A percentile compares a stretch with the other conserved stretches of the same genome.
Conservation (phyloP, 176 grass and related monocot species). For the Bromus sterilis region DNA sequence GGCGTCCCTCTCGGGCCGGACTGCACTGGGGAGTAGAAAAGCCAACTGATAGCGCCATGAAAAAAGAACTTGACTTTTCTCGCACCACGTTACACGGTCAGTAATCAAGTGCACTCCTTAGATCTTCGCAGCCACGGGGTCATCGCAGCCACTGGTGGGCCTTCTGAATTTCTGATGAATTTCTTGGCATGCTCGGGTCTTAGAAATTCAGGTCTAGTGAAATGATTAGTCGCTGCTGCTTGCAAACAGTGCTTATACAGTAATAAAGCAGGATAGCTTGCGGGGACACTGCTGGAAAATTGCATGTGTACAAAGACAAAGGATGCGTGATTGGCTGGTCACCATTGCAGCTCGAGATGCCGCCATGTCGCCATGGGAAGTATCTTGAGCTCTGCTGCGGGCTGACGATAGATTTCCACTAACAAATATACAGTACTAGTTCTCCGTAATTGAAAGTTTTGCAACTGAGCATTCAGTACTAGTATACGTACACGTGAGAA, state of each 20-base stretch:
- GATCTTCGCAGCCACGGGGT: not conserved
- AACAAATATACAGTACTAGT: too few relatives aligned
- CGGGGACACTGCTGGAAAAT: not conserved
- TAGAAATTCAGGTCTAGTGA: not conserved
- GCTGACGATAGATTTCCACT: too few relatives aligned
- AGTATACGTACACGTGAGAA: not conserved
- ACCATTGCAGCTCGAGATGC: not conserved
- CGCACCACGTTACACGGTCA: not conserved
- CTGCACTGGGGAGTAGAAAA: not conserved
- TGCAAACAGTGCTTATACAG: not conserved
- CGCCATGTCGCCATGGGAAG: not conserved
- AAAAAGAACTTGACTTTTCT: not conserved
- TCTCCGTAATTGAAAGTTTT: too few relatives aligned
- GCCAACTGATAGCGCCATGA: not conserved
- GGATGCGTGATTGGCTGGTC: not conserved
- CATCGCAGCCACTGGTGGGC: not conserved
- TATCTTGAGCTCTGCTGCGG: not conserved
- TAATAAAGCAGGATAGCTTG: not conserved
- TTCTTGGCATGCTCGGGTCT: not conserved
- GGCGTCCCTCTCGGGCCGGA: conserved; percentile 8
- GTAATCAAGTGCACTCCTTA: not conserved
- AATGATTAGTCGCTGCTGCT: not conserved
- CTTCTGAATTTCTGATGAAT: not conserved
- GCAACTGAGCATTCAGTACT: not conserved
- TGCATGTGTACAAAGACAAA: not conserved